A percentile compares a stretch with the other conserved stretches of the same genome.
These are phyloP conservation scores for Aspergillus pseudonomiae DNA, from an alignment of 2,329 filamentous ascomycete genomes.

Conservation along the genomic window DNA sequence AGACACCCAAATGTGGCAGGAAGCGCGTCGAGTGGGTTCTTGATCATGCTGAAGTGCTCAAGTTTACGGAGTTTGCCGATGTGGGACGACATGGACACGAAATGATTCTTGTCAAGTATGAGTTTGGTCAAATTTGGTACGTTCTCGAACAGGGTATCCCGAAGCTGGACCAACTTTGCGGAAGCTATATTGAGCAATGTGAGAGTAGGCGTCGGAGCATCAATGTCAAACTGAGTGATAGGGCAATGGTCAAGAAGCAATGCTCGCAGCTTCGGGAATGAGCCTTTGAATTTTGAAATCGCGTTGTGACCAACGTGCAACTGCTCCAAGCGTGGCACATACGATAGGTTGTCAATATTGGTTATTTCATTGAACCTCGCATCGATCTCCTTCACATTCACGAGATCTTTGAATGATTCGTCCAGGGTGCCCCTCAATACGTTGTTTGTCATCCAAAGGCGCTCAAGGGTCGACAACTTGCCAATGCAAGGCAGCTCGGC, in stretches of 20 bases:
- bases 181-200: conserved; percentile 88
- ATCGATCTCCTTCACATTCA: conserved; percentile 84
- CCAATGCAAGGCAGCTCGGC: conserved; percentile 77
- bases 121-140: conserved; percentile 85
- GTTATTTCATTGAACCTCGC: conserved; percentile 90
- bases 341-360: conserved; percentile 83
- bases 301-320: conserved; percentile 90
- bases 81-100: conserved; percentile 82
- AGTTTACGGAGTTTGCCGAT: conserved; percentile 81
- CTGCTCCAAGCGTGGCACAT: conserved; percentile 83
- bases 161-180: conserved; percentile 84
- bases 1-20: conserved; percentile 88
- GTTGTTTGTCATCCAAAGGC: conserved; percentile 95
- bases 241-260: conserved; percentile 94
- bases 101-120: conserved; percentile 91
- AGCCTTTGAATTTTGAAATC: conserved; percentile 85
- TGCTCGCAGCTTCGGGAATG: conserved; percentile 81
- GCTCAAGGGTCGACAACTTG: conserved; percentile 76
- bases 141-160: conserved; percentile 83
- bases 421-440: conserved; percentile 76
- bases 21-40: conserved; percentile 82
- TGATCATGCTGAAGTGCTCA: conserved; percentile 90
- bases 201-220: conserved; percentile 74
- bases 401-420: conserved; percentile 69
- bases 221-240: conserved; percentile 88